Evolutionary conservation across 176 grass and related monocot species (phyloP).

Genomic region (Phragmites australis): DNA sequence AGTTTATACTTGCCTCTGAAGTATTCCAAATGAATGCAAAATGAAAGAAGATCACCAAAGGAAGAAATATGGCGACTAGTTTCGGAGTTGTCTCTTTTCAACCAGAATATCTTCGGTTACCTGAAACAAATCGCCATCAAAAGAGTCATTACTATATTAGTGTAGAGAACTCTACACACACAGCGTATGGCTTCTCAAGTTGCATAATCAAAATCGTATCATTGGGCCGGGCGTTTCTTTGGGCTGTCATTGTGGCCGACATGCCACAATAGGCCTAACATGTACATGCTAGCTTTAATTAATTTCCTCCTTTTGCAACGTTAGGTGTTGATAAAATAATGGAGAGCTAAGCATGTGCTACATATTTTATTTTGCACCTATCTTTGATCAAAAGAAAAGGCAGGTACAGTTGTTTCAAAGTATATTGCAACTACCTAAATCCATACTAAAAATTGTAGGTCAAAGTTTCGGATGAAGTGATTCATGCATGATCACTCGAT

Average conservation of each 20-base stretch:
- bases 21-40: too few relatives aligned
- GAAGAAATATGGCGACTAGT: background rate
- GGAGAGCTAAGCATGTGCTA: background rate
- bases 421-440: background rate
- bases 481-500: background rate
- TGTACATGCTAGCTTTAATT: conserved; percentile 14
- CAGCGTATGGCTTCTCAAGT: background rate
- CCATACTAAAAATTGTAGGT: too few relatives aligned
- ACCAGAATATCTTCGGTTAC: background rate
- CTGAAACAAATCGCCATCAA: background rate
- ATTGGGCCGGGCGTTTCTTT: background rate
- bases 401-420: too few relatives aligned
- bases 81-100: conserved; percentile 6
- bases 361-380: background rate
- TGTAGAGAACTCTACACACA: too few relatives aligned
- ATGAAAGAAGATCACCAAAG: background rate
- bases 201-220: background rate
- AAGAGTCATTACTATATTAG: too few relatives aligned
- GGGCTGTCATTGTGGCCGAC: conserved; percentile 33
- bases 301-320: background rate
- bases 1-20: too few relatives aligned
- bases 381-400: too few relatives aligned
- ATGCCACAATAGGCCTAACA: conserved; percentile 36
- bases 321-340: conserved; percentile 8
- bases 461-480: background rate